Evolutionary conservation across 2,329 filamentous ascomycete genomes (phyloP).

Genomic region (Grosmannia huntii): DNA sequence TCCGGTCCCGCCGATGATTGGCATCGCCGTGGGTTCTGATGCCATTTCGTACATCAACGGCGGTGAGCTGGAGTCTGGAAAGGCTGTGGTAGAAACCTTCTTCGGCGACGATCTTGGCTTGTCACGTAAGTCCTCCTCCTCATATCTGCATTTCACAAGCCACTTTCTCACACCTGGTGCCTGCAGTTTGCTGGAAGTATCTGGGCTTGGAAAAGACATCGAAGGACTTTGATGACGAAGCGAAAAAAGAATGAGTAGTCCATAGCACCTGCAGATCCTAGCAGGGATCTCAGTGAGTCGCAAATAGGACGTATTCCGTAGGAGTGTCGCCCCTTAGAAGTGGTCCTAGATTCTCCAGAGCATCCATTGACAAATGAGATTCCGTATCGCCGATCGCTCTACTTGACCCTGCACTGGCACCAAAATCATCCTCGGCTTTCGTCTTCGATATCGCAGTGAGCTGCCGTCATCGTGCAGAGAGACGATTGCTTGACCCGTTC

Average conservation of each 20-base stretch:
- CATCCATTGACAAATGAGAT: too few species aligned
- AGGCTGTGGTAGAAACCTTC: slow-evolving; percentile 48
- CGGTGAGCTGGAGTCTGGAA: slow-evolving; percentile 48
- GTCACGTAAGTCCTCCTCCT: slow-evolving; percentile 19
- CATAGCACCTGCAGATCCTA: not conserved
- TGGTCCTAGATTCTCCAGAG: too few species aligned
- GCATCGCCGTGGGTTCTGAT: slow-evolving; percentile 56
- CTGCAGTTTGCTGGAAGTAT: not conserved
- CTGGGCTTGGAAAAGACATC: not conserved
- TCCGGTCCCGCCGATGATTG: slow-evolving; percentile 53
- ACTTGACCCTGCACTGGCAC: too few species aligned
- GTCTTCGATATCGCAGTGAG: too few species aligned
- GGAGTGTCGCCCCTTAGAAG: too few species aligned
- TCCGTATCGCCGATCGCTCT: too few species aligned
- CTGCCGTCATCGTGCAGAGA: too few species aligned
- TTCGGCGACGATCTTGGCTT: slow-evolving; percentile 59
- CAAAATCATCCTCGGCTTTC: too few species aligned
- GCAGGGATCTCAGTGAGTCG: too few species aligned
- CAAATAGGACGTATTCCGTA: too few species aligned
- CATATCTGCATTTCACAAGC: not conserved
- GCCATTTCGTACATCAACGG: slow-evolving; percentile 50
- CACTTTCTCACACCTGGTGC: not conserved
- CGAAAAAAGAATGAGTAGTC: not conserved
- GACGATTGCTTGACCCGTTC: too few species aligned
- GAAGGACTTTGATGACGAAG: not conserved